A percentile compares a stretch with the other conserved stretches of the same genome.
Conservation (phyloP, 1,139 yeast species). For the Kodamaea alishanica region DNA sequence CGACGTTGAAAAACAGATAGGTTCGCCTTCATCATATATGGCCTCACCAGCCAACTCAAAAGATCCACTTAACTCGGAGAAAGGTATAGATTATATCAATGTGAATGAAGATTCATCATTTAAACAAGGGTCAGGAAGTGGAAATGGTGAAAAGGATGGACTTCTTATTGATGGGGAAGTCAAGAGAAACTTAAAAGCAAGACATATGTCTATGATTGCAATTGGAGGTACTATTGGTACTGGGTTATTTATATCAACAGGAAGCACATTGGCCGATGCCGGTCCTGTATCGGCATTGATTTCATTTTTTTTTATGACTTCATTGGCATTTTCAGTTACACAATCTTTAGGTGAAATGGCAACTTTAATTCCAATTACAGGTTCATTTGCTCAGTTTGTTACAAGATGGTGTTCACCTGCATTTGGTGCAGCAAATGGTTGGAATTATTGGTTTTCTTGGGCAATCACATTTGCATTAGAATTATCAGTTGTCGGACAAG, state of each 20-base stretch:
- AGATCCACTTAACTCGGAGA: constrained; percentile 12
- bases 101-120: constrained; percentile 10
- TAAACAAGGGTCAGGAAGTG: not conserved
- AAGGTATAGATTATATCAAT: constrained; percentile 12
- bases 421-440: constrained; percentile 77
- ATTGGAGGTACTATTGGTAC: constrained; percentile 62
- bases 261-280: constrained; percentile 52
- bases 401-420: constrained; percentile 67
- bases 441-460: constrained; percentile 87
- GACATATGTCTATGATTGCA: constrained; percentile 33
- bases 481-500: constrained; percentile 74
- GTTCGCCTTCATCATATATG: constrained; percentile 1
- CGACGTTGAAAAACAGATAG: not conserved
- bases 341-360: constrained; percentile 78
- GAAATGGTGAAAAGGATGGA: not conserved
- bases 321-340: constrained; percentile 61
- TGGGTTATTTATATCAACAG: constrained; percentile 58
- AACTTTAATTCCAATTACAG: constrained; percentile 64
- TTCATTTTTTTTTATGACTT: constrained; percentile 62
- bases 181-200: constrained; percentile 41
- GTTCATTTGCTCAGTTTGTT: constrained; percentile 54
- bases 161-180: constrained; percentile 21
- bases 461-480: constrained; percentile 82
- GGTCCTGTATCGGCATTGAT: constrained; percentile 73
- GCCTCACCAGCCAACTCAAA: not conserved